Conservation (phyloP, 129 eudicot species). For the Saussurea involucrata region DNA sequence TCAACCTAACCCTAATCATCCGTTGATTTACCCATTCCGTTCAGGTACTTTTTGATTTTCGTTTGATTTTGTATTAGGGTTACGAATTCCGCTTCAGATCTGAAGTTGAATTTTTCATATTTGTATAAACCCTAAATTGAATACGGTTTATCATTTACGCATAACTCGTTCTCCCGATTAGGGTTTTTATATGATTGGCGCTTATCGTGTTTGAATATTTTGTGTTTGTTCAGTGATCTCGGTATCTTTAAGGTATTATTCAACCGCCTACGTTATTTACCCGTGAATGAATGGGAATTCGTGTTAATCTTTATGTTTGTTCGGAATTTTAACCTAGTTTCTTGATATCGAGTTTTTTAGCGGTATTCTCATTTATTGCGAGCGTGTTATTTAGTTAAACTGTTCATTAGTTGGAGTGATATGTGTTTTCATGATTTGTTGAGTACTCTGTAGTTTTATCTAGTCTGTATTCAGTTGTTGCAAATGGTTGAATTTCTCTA, state of each 20-base stretch:
- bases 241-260: background rate
- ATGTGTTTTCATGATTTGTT: background rate
- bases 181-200: conserved; percentile 17
- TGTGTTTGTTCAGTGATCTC: background rate
- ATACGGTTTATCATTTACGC: background rate
- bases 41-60: conserved; percentile 17
- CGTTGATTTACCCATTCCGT: background rate
- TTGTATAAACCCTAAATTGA: conserved; percentile 7
- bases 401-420: background rate
- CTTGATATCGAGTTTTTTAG: background rate
- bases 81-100: conserved; percentile 18
- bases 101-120: background rate
- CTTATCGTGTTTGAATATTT: background rate
- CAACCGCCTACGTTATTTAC: background rate
- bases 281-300: background rate
- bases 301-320: background rate
- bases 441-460: background rate
- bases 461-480: background rate
- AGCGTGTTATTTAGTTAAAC: background rate
- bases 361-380: no score
- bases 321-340: background rate
- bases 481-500: background rate
- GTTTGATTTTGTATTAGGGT: conserved; percentile 16
- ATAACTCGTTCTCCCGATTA: background rate
- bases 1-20: background rate